These are phyloP conservation scores for Lipomyces japonicus DNA, from an alignment of 805 yeast species.

Conservation along the genomic window DNA sequence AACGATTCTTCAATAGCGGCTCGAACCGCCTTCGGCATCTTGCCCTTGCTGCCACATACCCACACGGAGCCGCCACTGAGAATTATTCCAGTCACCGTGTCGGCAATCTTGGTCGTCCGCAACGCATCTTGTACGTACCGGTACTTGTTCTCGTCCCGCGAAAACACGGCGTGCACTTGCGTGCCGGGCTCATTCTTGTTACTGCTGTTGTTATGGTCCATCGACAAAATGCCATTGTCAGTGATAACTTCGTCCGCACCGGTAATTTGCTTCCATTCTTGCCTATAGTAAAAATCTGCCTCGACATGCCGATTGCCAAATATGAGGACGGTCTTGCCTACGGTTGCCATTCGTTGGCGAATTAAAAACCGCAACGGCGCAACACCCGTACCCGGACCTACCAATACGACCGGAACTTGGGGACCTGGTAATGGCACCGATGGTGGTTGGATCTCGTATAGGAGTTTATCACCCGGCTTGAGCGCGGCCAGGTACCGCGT, in stretches of 20 bases:
- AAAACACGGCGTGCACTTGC: slow-evolving; percentile 35
- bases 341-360: slow-evolving; percentile 35
- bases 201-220: background rate
- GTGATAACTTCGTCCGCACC: slow-evolving; percentile 41
- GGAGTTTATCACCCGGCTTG: slow-evolving; percentile 46
- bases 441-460: slow-evolving; percentile 41
- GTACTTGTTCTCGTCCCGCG: slow-evolving; percentile 39
- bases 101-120: background rate
- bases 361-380: slow-evolving; percentile 86
- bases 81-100: slow-evolving; percentile 49
- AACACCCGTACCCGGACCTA: slow-evolving; percentile 94
- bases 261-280: slow-evolving; percentile 47
- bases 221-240: slow-evolving; percentile 2
- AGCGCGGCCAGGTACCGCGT: slow-evolving; percentile 66
- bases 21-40: slow-evolving; percentile 87
- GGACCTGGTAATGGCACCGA: slow-evolving; percentile 47
- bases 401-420: slow-evolving; percentile 56
- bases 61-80: slow-evolving; percentile 60
- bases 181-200: background rate
- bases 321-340: slow-evolving; percentile 48
- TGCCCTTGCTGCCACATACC: slow-evolving; percentile 90
- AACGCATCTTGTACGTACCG: slow-evolving; percentile 18
- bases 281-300: slow-evolving; percentile 66
- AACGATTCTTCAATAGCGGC: slow-evolving; percentile 61
- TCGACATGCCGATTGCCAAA: slow-evolving; percentile 66